Conservation (phyloP, 768 basidiomycete genomes). For the Boletales sp. region DNA sequence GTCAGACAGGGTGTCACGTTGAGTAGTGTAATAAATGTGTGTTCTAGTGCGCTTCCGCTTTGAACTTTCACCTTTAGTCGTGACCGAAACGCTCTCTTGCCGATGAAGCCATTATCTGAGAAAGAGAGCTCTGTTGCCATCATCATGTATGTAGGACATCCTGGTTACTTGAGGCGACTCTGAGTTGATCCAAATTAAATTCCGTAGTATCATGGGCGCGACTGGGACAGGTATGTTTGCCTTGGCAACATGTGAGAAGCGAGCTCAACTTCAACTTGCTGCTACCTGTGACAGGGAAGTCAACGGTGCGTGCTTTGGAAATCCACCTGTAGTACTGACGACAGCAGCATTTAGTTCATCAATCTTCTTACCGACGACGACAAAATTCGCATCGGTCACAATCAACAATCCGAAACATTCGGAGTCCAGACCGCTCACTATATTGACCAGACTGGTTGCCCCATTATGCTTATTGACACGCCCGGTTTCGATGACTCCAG, state of each 20-base stretch:
- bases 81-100: not conserved
- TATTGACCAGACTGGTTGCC: not conserved
- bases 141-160: not conserved
- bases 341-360: constrained; percentile 1
- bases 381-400: constrained; percentile 8
- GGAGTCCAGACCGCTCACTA: constrained; percentile 1
- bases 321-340: not conserved
- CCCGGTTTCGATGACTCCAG: constrained; percentile 10
- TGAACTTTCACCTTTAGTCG: not conserved
- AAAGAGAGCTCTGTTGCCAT: not conserved
- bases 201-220: constrained; percentile 6
- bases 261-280: not conserved
- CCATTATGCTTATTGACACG: constrained; percentile 19
- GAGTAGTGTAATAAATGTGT: not conserved
- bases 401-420: constrained; percentile 6
- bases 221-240: constrained; percentile 6
- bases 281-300: constrained; percentile 1
- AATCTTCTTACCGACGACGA: constrained; percentile 3
- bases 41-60: not conserved
- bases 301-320: constrained; percentile 1
- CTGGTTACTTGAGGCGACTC: not conserved
- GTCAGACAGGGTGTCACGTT: not conserved
- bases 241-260: too few relatives aligned
- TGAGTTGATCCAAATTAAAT: not conserved
- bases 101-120: not conserved